Conservation (phyloP, 257 asterid genomes). For the Buddleja alternifolia region DNA sequence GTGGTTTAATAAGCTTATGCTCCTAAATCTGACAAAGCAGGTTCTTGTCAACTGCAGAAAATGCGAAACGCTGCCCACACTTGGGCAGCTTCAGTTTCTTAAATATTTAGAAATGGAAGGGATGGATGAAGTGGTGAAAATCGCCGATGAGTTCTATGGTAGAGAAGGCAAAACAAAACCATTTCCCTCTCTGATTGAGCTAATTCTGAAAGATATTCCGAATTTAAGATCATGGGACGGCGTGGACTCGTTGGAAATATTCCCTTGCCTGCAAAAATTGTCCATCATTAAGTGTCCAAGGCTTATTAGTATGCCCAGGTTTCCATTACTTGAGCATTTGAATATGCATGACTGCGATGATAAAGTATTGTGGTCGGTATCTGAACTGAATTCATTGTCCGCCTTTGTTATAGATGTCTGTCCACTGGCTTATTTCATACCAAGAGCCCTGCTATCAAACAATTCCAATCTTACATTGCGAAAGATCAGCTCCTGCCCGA, state of each 20-base stretch:
- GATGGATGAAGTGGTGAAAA: constrained; percentile 9
- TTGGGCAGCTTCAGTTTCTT: background rate
- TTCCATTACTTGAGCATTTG: constrained; percentile 12
- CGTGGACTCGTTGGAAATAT: background rate
- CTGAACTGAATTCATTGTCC: constrained; percentile 8
- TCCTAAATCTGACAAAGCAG: constrained; percentile 7
- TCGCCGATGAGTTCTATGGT: constrained; percentile 8
- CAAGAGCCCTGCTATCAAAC: background rate
- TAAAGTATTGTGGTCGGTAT: background rate
- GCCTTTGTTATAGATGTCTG: background rate
- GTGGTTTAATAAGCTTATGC: background rate
- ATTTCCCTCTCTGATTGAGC: constrained; percentile 2
- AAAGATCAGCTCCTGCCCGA: background rate
- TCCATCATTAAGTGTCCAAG: background rate
- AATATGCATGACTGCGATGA: background rate
- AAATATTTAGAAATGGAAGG: constrained; percentile 4
- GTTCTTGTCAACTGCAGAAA: constrained; percentile 14
- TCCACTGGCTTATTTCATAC: background rate
- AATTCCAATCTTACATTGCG: no score
- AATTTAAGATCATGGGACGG: constrained; percentile 13
- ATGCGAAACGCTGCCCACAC: background rate
- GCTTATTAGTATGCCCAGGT: constrained; percentile 7
- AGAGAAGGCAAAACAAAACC: background rate
- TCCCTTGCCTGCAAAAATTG: constrained; percentile 17
- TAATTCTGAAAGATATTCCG: background rate